These are phyloP conservation scores for Acacia confusa DNA, from an alignment of 306 rosid genomes.

Conservation along the genomic window DNA sequence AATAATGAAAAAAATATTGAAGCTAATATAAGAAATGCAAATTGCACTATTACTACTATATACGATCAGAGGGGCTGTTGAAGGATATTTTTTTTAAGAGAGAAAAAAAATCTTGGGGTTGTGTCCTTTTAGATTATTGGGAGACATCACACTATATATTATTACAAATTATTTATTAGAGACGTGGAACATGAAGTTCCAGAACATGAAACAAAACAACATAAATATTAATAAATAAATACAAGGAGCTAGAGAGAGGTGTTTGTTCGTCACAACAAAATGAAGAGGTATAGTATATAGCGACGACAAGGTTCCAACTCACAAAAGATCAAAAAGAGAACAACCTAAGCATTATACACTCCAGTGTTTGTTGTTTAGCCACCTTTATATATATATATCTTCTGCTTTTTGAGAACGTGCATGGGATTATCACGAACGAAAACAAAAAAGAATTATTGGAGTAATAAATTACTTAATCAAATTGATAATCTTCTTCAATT, in stretches of 20 bases:
- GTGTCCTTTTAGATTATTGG: background rate
- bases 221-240: too few relatives aligned
- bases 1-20: background rate
- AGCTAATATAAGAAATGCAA: background rate
- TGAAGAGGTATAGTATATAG: background rate
- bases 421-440: background rate
- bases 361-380: conserved; percentile 15
- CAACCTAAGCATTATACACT: background rate
- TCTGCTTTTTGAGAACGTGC: conserved; percentile 15
- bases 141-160: conserved; percentile 1
- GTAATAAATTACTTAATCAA: background rate
- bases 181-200: conserved; percentile 4
- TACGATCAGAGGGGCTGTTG: background rate
- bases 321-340: background rate
- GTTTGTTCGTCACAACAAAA: background rate
- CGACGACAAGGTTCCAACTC: conserved; percentile 27
- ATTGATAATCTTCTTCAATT: background rate
- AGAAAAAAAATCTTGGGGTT: background rate
- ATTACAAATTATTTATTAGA: conserved; percentile 8
- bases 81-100: background rate
- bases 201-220: background rate
- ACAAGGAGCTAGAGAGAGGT: background rate
- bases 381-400: conserved; percentile 2
- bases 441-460: background rate
- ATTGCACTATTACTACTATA: background rate